phyloP scores from a whole-genome alignment of 2,329 filamentous ascomycete species.

The Pseudogymnoascus sp. region DNA sequence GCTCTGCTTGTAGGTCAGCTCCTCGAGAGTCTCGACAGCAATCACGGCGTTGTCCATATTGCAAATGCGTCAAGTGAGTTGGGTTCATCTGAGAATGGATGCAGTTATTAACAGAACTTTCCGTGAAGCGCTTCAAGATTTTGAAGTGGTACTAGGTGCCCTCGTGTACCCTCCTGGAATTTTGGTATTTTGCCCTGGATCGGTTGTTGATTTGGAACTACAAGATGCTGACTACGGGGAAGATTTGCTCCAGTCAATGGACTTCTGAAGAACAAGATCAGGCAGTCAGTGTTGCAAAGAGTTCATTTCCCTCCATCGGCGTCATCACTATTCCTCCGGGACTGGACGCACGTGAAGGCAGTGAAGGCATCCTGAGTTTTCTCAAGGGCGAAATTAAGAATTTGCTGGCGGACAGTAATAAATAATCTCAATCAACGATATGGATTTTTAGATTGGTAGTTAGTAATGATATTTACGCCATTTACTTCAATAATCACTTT shows the following conservation, averaged over 20 bases:
- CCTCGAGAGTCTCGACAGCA: not conserved
- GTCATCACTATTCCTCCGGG: not conserved
- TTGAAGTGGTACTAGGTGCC: not conserved
- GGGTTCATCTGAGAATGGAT: not conserved
- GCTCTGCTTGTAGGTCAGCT: not conserved
- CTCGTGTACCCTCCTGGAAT: not conserved
- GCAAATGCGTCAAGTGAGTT: not conserved
- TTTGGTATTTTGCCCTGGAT: not conserved
- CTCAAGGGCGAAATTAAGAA: not conserved
- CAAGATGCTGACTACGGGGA: not conserved
- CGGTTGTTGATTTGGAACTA: not conserved
- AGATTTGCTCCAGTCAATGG: not conserved
- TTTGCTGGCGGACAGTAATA: not conserved
- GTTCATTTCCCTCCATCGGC: not conserved
- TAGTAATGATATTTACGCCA: not conserved
- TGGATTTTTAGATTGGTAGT: not conserved
- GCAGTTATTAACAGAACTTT: not conserved
- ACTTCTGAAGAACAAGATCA: not conserved
- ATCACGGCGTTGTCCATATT: not conserved
- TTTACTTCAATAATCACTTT: not conserved
- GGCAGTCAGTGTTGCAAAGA: not conserved
- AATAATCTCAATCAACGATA: not conserved
- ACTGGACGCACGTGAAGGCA: not conserved
- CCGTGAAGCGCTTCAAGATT: not conserved
- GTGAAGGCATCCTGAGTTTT: not conserved